These are phyloP conservation scores for Sordariomycetes sp. DNA, from an alignment of 2,329 filamentous ascomycete species.

Conservation along the genomic window DNA sequence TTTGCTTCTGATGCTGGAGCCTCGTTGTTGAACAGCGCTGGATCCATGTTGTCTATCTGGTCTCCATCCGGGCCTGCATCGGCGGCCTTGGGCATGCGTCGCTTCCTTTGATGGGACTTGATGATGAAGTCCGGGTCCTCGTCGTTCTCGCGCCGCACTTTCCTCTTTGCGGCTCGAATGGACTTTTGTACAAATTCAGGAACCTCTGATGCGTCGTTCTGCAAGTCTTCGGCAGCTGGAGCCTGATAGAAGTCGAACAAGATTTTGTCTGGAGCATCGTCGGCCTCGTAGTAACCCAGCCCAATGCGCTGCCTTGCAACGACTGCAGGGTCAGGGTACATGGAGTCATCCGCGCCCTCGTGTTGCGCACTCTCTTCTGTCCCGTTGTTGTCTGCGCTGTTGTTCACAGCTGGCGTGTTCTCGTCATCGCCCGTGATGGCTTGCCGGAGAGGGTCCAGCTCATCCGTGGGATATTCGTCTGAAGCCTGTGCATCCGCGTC, in stretches of 20 bases:
- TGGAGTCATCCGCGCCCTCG: slow-evolving; percentile 18
- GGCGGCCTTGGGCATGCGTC: slow-evolving; percentile 10
- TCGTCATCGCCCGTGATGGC: neutral
- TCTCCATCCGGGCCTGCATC: slow-evolving; percentile 10
- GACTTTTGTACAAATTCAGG: slow-evolving; percentile 48
- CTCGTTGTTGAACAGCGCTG: slow-evolving; percentile 34
- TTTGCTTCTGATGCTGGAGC: slow-evolving; percentile 9
- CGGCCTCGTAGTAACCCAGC: slow-evolving; percentile 52
- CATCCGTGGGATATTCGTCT: slow-evolving; percentile 7
- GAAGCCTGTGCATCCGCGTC: slow-evolving; percentile 5
- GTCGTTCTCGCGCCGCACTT: slow-evolving; percentile 41
- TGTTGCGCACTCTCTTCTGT: slow-evolving; percentile 12
- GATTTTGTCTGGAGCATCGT: slow-evolving; percentile 47
- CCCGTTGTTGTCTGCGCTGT: no score
- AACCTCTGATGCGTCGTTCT: slow-evolving; percentile 33
- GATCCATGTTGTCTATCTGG: slow-evolving; percentile 36
- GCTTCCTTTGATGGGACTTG: slow-evolving; percentile 31
- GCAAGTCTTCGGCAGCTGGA: slow-evolving; percentile 34
- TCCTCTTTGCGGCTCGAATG: slow-evolving; percentile 42
- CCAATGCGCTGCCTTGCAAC: slow-evolving; percentile 41
- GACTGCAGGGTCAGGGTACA: slow-evolving; percentile 40
- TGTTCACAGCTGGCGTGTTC: neutral
- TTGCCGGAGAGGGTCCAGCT: slow-evolving; percentile 5
- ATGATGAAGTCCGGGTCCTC: slow-evolving; percentile 45
- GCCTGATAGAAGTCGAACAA: slow-evolving; percentile 50